Percentiles rank a stretch among this genome's conserved stretches.
phyloP scores from a whole-genome alignment of 1,284 basidiomycete genomes.

The Trichosporon inkin region DNA sequence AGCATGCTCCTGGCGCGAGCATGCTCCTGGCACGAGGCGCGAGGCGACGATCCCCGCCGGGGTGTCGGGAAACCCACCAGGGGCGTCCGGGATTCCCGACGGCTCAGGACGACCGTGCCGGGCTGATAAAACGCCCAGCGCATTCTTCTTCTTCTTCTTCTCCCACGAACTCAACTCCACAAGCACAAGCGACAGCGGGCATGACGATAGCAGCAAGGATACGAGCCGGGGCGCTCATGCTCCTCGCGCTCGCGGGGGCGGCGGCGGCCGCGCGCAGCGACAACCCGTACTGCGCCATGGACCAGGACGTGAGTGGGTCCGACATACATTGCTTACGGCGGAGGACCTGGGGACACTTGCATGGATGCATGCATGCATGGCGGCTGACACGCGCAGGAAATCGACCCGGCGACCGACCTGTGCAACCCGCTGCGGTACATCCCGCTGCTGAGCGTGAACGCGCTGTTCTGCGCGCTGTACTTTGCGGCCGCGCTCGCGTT shows the following conservation, averaged over 20 bases:
- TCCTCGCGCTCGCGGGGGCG: neutral
- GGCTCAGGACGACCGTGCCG: too few relatives aligned
- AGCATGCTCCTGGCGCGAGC: too few relatives aligned
- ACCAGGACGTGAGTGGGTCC: constrained; percentile 12
- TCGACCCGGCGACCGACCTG: constrained; percentile 15
- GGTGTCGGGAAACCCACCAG: too few relatives aligned
- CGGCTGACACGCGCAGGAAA: neutral
- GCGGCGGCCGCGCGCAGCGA: neutral
- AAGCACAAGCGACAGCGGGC: too few relatives aligned
- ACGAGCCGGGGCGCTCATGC: too few relatives aligned
- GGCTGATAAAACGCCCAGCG: too few relatives aligned
- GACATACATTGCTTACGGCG: neutral
- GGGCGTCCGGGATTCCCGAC: too few relatives aligned
- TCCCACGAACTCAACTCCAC: too few relatives aligned
- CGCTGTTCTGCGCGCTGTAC: constrained; percentile 57
- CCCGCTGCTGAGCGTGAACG: constrained; percentile 58
- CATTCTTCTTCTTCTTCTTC: too few relatives aligned
- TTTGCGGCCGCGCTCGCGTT: constrained; percentile 57
- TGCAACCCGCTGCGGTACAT: constrained; percentile 57
- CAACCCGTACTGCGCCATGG: constrained; percentile 13
- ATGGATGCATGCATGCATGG: neutral
- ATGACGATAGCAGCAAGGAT: too few relatives aligned
- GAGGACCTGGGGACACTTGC: neutral
- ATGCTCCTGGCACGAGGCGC: too few relatives aligned
- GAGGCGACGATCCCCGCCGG: too few relatives aligned